These are phyloP conservation scores for Mrakia gelida DNA, from an alignment of 768 basidiomycete genomes.

Conservation along the genomic window DNA sequence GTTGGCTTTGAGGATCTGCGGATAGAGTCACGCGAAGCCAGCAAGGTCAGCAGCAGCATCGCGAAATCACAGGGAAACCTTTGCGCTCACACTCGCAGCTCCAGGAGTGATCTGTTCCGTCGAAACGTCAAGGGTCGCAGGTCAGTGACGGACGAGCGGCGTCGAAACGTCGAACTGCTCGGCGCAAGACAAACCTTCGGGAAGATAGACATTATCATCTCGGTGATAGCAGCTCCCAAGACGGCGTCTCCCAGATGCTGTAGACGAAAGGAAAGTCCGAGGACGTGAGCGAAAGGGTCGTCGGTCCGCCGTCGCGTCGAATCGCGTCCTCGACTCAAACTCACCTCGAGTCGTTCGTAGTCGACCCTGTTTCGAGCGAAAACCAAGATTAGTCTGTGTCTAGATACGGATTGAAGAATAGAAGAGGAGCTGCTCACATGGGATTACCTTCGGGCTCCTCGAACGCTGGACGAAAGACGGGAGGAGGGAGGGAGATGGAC, in stretches of 20 bases:
- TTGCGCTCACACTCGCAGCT: neutral
- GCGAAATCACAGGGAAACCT: no score
- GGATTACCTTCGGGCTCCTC: neutral
- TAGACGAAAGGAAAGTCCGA: neutral
- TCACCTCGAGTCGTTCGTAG: conserved; percentile 3
- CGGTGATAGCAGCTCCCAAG: neutral
- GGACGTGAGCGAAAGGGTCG: neutral
- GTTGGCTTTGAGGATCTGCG: conserved; percentile 8
- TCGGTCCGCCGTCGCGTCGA: neutral
- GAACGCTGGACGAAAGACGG: neutral
- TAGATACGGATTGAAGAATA: neutral
- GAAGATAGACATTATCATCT: conserved; percentile 1
- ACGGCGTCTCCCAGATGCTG: neutral
- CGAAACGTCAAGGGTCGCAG: neutral
- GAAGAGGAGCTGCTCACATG: neutral
- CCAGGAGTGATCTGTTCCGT: neutral
- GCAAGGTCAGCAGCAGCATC: neutral
- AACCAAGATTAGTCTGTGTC: neutral
- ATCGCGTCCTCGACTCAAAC: neutral
- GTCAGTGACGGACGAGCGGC: no score
- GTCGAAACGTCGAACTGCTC: neutral
- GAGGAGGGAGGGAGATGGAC: no score
- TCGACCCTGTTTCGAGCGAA: neutral
- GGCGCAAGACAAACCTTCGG: neutral
- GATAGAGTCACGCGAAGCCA: neutral